Percentiles rank a stretch among this genome's conserved stretches.
phyloP scores from a whole-genome alignment of 345 rosid species.

The Mallotus nudiflorus region DNA sequence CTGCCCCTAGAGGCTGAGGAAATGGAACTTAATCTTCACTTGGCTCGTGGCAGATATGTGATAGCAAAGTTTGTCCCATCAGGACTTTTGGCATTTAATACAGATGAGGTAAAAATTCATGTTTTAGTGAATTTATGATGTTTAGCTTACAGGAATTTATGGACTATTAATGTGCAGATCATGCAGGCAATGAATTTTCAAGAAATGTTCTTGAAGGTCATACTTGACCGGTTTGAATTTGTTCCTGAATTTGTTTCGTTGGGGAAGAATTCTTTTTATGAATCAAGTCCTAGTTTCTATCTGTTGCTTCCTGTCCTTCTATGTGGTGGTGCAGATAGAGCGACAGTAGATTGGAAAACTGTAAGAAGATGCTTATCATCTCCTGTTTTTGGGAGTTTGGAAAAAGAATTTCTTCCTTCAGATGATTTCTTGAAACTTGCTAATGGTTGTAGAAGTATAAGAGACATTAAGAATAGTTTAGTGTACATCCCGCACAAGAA shows the following conservation, averaged over 20 bases:
- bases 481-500: constrained; percentile 59
- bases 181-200: constrained; percentile 62
- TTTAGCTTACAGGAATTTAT: constrained; percentile 14
- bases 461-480: constrained; percentile 73
- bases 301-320: constrained; percentile 72
- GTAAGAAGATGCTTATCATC: constrained; percentile 72
- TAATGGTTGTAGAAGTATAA: constrained; percentile 51
- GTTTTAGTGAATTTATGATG: constrained; percentile 13
- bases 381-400: constrained; percentile 52
- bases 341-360: constrained; percentile 64
- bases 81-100: constrained; percentile 40
- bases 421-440: constrained; percentile 48
- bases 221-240: constrained; percentile 63
- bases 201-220: constrained; percentile 73
- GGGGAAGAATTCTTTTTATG: constrained; percentile 42
- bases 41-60: constrained; percentile 78
- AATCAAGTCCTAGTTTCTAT: constrained; percentile 56
- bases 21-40: constrained; percentile 81
- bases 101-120: constrained; percentile 54
- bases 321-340: constrained; percentile 25
- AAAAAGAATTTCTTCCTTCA: constrained; percentile 33
- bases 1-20: constrained; percentile 79
- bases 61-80: constrained; percentile 56
- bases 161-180: constrained; percentile 48
- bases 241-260: constrained; percentile 52